A percentile compares a stretch with the other conserved stretches of the same genome.
Evolutionary conservation across 2,329 filamentous ascomycete genomes (phyloP).

Genomic region (Cordyceps cateniannulata): DNA sequence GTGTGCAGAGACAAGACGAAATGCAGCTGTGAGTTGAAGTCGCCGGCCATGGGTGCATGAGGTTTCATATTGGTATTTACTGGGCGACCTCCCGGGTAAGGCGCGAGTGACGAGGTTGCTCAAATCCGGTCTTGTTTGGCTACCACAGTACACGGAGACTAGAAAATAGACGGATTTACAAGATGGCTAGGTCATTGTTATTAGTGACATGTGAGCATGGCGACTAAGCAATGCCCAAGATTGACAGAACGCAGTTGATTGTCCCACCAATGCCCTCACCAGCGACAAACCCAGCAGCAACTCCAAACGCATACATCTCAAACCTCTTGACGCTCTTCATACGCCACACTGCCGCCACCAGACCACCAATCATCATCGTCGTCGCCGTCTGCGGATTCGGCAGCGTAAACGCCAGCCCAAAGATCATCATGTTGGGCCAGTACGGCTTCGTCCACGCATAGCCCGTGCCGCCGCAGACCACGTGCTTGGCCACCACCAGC

Average conservation of each 20-base stretch:
- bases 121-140: background rate
- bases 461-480: background rate
- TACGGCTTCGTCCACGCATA: background rate
- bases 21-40: background rate
- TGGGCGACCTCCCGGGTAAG: background rate
- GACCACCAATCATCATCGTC: slow-evolving; percentile 9
- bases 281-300: slow-evolving; percentile 11
- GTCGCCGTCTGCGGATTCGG: slow-evolving; percentile 10
- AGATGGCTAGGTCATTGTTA: background rate
- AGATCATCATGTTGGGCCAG: slow-evolving; percentile 14
- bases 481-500: background rate
- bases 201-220: background rate
- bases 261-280: slow-evolving; percentile 11
- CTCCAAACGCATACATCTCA: slow-evolving; percentile 10
- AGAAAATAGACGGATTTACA: background rate
- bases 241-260: slow-evolving; percentile 9
- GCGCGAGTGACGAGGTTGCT: background rate
- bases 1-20: background rate
- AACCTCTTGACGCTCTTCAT: background rate
- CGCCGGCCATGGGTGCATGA: background rate
- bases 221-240: background rate
- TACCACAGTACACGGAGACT: background rate
- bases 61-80: no score
- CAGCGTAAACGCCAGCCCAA: slow-evolving; percentile 11
- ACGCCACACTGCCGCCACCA: slow-evolving; percentile 5